Base-by-base conservation (phyloP, 495 filamentous ascomycete species). In the Ramalina peruviana region DNA sequence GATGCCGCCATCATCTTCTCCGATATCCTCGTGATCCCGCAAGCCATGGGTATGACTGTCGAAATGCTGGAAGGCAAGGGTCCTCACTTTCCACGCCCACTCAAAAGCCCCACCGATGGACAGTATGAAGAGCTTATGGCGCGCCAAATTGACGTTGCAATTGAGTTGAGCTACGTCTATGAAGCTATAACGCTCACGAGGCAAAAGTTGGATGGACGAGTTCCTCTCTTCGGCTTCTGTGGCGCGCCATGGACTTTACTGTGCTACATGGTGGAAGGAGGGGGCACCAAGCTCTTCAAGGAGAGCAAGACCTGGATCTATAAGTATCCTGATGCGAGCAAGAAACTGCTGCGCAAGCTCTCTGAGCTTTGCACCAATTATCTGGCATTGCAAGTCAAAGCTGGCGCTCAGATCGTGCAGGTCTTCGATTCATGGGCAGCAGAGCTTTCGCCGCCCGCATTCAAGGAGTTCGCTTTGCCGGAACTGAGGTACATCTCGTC, bases 371-470 rank as follows among this genome's bases (percentile, higher is more conserved):
- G 90, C 60, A 85, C 96, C 1, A 89, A 97, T 57, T 90, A 95
- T 67, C 73, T 98, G 33, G 92, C 89, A 0, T 72, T 85, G 38
- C 92, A 98, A 62, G 89, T 97, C 46, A 75, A 82, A 47, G 93
- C 92, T 16, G 92, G 92, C 33, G 92, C 92, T 43, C 68, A 93
- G 78, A 72, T 97, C 58, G 68, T 98, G 21, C 93, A 97, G 66
- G 87, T 98, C n/a, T 98, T 98, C 61, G 92, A 98, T 63, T 96
- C 90, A 4, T 98, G 90, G 88, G 92, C 93, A 4, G 89, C 85
- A 3, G 92, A 97, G 67, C 74, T 98, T 27, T 87, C 85, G 3
- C 89, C 92, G 1, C 65, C 74, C 3, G 77, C 82, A 1, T 96
- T 97, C 72, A 80, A 78, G 60, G 69, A 75, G 37, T 92, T 95